These are phyloP conservation scores for Aspergillus candidus DNA, from an alignment of 2,329 filamentous ascomycete genomes.

Conservation along the genomic window DNA sequence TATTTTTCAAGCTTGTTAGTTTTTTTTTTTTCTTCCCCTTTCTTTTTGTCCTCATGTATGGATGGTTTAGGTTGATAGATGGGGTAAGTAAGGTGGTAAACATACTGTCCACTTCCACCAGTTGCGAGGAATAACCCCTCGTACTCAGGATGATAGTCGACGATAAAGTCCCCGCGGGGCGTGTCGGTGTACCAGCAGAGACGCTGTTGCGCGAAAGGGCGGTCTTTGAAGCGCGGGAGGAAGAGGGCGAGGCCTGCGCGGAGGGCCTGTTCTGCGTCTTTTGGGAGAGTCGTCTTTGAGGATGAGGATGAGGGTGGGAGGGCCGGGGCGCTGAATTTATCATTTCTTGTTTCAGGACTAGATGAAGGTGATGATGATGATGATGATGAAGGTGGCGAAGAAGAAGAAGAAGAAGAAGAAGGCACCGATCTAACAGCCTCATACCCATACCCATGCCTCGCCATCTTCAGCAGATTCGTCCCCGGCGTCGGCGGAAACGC, in stretches of 20 bases:
- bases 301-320: background rate
- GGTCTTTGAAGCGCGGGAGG: conserved; percentile 52
- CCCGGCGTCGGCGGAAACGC: conserved; percentile 45
- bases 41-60: too few species aligned
- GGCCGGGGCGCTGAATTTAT: background rate
- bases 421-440: conserved; percentile 6
- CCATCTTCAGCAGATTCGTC: conserved; percentile 54
- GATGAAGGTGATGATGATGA: too few species aligned
- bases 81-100: background rate
- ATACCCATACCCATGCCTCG: conserved; percentile 61
- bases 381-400: too few species aligned
- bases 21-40: conserved; percentile 1
- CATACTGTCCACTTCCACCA: conserved; percentile 17
- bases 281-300: conserved; percentile 35
- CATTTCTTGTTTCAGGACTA: conserved; percentile 9
- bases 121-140: conserved; percentile 34
- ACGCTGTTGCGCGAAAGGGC: conserved; percentile 55
- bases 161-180: conserved; percentile 60
- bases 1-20: background rate
- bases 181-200: conserved; percentile 71
- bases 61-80: conserved; percentile 8
- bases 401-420: too few species aligned
- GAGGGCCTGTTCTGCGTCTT: conserved; percentile 55
- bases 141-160: conserved; percentile 59
- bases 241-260: conserved; percentile 54